Conservation (phyloP, 1,139 yeast genomes). For the Trichomonascaceae sp. region DNA sequence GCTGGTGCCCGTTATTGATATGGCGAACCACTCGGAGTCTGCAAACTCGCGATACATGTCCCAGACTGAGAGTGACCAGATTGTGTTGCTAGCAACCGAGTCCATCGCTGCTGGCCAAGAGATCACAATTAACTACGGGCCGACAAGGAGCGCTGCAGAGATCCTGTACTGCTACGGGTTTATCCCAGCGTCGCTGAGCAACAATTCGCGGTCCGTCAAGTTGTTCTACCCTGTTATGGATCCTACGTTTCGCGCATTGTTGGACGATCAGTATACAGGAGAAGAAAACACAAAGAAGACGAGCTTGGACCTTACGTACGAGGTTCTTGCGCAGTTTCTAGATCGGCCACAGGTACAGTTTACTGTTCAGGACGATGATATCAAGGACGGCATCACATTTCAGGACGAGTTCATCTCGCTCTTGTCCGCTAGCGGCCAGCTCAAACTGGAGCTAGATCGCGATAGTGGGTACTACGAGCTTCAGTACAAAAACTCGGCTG, state of each 20-base stretch:
- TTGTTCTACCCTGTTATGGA: conserved; percentile 14
- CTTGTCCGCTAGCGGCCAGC: conserved; percentile 15
- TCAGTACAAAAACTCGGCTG: conserved; percentile 11
- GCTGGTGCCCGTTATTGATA: conserved; percentile 27
- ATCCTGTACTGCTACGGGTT: conserved; percentile 30
- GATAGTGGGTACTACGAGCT: conserved; percentile 13
- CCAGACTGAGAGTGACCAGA: conserved; percentile 14
- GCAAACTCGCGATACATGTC: conserved; percentile 24
- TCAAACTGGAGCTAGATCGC: conserved; percentile 10
- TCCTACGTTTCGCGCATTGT: conserved; percentile 10
- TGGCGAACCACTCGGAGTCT: conserved; percentile 23
- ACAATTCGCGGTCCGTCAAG: conserved; percentile 11
- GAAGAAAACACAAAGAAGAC: conserved; percentile 9
- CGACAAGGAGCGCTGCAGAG: conserved; percentile 25
- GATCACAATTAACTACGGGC: conserved; percentile 27
- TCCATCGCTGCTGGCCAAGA: conserved; percentile 14
- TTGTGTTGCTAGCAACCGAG: conserved; percentile 11
- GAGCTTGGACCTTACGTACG: conserved; percentile 11
- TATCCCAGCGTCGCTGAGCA: conserved; percentile 15
- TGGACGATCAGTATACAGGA: conserved; percentile 9
- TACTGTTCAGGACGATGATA: not conserved
- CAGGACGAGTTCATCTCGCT: conserved; percentile 16
- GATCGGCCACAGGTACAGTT: conserved; percentile 8
- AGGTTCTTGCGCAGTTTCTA: conserved; percentile 9
- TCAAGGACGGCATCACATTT: conserved; percentile 11